Conservation (phyloP, 148 eudicot species). For the Silene latifolia region DNA sequence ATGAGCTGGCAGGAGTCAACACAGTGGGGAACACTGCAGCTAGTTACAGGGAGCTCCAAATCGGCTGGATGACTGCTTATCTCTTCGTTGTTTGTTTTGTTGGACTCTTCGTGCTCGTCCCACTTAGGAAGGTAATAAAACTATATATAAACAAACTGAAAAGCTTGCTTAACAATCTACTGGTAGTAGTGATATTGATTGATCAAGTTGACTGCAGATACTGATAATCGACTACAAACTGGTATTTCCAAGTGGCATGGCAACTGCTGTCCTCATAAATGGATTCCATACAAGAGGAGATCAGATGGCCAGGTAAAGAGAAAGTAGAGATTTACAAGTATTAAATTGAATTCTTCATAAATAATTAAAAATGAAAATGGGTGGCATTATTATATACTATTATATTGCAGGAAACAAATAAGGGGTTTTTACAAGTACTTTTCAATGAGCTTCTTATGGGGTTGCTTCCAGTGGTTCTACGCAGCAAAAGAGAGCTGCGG, state of each 20-base stretch:
- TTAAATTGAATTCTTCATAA: too few relatives aligned
- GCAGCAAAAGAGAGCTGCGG: slow-evolving; percentile 43
- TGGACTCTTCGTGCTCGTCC: slow-evolving; percentile 80
- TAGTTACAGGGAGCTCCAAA: slow-evolving; percentile 63
- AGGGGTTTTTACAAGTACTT: slow-evolving; percentile 42
- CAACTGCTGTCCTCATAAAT: slow-evolving; percentile 76
- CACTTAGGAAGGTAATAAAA: slow-evolving; percentile 71
- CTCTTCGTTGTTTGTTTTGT: slow-evolving; percentile 70
- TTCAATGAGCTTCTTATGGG: slow-evolving; percentile 73
- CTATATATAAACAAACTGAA: background rate
- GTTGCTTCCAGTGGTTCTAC: slow-evolving; percentile 64
- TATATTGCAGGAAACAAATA: slow-evolving; percentile 59
- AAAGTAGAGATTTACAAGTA: too few relatives aligned
- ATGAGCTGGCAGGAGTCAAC: slow-evolving; percentile 60
- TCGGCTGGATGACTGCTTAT: slow-evolving; percentile 77
- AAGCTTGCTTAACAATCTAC: background rate
- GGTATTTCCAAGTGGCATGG: slow-evolving; percentile 79
- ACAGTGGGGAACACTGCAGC: slow-evolving; percentile 52
- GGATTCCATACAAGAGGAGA: slow-evolving; percentile 69
- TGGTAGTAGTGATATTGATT: background rate
- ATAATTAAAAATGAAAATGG: too few relatives aligned
- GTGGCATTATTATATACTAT: too few relatives aligned
- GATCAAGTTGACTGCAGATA: slow-evolving; percentile 34
- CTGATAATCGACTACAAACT: slow-evolving; percentile 71
- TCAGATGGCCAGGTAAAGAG: slow-evolving; percentile 52